Base-by-base conservation (phyloP, 306 rosid genomes). In the Prunus fruticosa region DNA sequence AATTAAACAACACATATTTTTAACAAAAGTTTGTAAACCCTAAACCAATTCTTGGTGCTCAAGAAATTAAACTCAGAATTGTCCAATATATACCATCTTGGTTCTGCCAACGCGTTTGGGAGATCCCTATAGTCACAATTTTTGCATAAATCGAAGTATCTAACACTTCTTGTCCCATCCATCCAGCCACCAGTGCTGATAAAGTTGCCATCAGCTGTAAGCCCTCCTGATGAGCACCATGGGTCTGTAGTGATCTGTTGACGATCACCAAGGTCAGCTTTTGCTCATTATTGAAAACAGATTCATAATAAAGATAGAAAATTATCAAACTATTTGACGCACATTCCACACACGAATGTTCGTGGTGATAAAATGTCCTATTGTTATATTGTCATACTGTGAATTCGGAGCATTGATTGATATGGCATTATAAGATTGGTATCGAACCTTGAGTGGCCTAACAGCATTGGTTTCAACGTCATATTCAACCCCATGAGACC, bases 161-260 rank as follows among this genome's bases (percentile, higher is more conserved):
- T 76, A 0, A 87, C 25, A 8, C 85, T 63, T 83, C 41, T 88
- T 1, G n/a, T 14, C 64, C 99, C 99, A 2, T 68, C 72, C 4
- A 10, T 11, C 76, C 93, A 96, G 6, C 99, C 99, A 53, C 99
- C 98, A 5, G 86, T 56, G 75, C 84, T 83, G 50, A 92, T 43
- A 3, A 92, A 82, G 13, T 69, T 81, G 1, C 99, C 99, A 8
- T 96, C 89, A 1, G 75, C 76, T 23, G 85, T 64, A 16, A 96
- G 87, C 20, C 96, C 98, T 79, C 99, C 99, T 0, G 93, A 86
- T 28, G 99, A 96, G 79, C 99, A 96, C 99, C 99, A 96, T 66
- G 91, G 91, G 54, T 96, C 99, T 15, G 27, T 27, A 22, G 6
- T 1, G n/a, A 89, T 65, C 98, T 93, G 74, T 58, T 22, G 32